These are phyloP conservation scores for Saitozyma sp. DNA, from an alignment of 768 basidiomycete species.

Conservation along the genomic window DNA sequence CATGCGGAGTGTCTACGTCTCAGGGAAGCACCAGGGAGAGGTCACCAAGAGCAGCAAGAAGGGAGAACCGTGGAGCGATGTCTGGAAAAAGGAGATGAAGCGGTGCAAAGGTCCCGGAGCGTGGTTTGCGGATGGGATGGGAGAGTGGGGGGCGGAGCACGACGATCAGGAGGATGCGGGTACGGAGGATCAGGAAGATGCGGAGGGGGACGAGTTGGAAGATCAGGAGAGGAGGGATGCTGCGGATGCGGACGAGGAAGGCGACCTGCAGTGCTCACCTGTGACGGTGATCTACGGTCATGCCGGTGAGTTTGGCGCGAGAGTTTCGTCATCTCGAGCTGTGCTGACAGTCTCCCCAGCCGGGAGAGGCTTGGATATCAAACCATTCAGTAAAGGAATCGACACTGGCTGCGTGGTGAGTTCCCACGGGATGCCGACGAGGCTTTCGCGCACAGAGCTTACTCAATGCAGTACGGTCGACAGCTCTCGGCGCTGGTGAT, in stretches of 20 bases:
- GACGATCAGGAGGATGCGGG: constrained; percentile 32
- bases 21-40: constrained; percentile 52
- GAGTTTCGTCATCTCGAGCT: constrained; percentile 4
- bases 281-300: constrained; percentile 83
- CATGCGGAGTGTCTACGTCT: constrained; percentile 62
- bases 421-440: not conserved
- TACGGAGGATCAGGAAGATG: constrained; percentile 55
- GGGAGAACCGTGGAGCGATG: constrained; percentile 72
- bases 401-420: constrained; percentile 79
- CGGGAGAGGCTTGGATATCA: constrained; percentile 72
- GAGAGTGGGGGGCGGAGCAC: constrained; percentile 51
- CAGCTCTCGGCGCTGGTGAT: constrained; percentile 70
- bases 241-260: constrained; percentile 8
- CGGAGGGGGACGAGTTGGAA: constrained; percentile 26
- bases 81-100: constrained; percentile 60
- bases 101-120: constrained; percentile 40
- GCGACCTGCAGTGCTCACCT: constrained; percentile 30
- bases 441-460: not conserved
- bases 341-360: constrained; percentile 56
- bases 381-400: constrained; percentile 78
- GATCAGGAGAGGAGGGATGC: constrained; percentile 21
- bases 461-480: constrained; percentile 59
- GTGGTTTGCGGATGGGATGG: constrained; percentile 57
- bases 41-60: constrained; percentile 55
- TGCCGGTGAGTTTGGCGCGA: constrained; percentile 33